Evolutionary conservation across 371 early-diverging fungal genomes (phyloP).

Genomic region (Cladochytrium tenue): DNA sequence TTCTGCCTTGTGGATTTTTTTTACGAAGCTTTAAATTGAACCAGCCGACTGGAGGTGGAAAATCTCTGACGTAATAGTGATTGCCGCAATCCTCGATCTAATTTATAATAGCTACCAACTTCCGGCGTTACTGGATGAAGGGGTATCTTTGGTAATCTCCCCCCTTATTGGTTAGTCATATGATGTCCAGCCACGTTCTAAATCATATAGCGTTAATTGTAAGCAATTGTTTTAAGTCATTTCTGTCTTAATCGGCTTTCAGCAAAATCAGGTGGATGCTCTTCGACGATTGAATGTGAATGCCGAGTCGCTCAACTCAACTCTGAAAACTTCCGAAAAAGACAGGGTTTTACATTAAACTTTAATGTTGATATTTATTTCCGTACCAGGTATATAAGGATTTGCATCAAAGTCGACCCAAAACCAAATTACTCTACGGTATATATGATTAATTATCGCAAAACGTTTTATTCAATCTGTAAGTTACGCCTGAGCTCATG

Average conservation of each 20-base stretch:
- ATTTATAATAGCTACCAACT: slow-evolving; percentile 36
- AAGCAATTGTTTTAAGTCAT: neutral
- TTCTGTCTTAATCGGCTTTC: neutral
- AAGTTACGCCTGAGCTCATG: slow-evolving; percentile 51
- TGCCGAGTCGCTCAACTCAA: slow-evolving; percentile 42
- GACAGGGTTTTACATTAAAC: slow-evolving; percentile 16
- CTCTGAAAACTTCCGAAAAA: slow-evolving; percentile 28
- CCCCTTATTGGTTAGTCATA: slow-evolving; percentile 42
- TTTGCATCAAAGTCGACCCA: slow-evolving; percentile 22
- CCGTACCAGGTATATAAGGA: slow-evolving; percentile 30
- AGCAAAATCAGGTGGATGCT: slow-evolving; percentile 52
- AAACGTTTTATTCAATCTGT: neutral
- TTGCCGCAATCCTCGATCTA: neutral
- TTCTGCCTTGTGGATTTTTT: neutral
- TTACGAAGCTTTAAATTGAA: neutral
- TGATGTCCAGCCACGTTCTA: too few species aligned
- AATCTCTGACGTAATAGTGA: slow-evolving; percentile 29
- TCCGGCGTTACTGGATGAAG: slow-evolving; percentile 38
- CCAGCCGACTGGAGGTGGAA: slow-evolving; percentile 50
- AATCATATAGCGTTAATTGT: slow-evolving; percentile 38
- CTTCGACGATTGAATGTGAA: slow-evolving; percentile 27
- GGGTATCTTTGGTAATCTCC: slow-evolving; percentile 47
- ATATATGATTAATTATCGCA: neutral
- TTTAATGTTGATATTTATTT: neutral
- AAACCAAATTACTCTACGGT: slow-evolving; percentile 45